Evolutionary conservation across 441 rosid genomes (phyloP).

Genomic region (Brassica hybrid): DNA sequence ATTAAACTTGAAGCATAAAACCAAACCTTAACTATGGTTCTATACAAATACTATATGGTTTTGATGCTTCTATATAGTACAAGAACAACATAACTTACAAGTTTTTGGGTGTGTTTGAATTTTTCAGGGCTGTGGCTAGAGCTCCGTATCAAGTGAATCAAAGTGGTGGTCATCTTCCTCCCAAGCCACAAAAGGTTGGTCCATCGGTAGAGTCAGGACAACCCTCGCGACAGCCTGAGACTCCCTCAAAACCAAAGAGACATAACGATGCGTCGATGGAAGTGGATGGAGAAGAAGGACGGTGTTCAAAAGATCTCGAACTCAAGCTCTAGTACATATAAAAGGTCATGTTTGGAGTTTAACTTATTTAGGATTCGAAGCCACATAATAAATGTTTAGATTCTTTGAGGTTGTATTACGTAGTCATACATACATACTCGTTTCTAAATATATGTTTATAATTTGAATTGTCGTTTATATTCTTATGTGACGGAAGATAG

Average conservation of each 20-base stretch:
- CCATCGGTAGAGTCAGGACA: slow-evolving; percentile 38
- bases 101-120: not conserved
- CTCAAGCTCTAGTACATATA: slow-evolving; percentile 51
- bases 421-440: not conserved
- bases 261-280: slow-evolving; percentile 31
- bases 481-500: not conserved
- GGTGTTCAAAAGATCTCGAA: slow-evolving; percentile 50
- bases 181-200: slow-evolving; percentile 36
- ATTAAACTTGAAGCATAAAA: too few relatives aligned
- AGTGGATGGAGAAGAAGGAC: slow-evolving; percentile 27
- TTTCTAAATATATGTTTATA: not conserved
- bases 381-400: not conserved
- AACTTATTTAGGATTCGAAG: slow-evolving; percentile 20
- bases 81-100: not conserved
- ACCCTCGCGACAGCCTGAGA: slow-evolving; percentile 49
- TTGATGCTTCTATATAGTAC: not conserved
- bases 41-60: too few relatives aligned
- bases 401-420: slow-evolving; percentile 4
- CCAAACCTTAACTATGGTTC: not conserved
- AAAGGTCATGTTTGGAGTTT: slow-evolving; percentile 9
- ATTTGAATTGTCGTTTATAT: not conserved
- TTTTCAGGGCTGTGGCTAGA: slow-evolving; percentile 57
- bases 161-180: slow-evolving; percentile 26
- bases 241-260: slow-evolving; percentile 24
- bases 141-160: slow-evolving; percentile 65